Base-by-base conservation (phyloP, 2,329 filamentous ascomycete genomes). In the Colletotrichum sp. region DNA sequence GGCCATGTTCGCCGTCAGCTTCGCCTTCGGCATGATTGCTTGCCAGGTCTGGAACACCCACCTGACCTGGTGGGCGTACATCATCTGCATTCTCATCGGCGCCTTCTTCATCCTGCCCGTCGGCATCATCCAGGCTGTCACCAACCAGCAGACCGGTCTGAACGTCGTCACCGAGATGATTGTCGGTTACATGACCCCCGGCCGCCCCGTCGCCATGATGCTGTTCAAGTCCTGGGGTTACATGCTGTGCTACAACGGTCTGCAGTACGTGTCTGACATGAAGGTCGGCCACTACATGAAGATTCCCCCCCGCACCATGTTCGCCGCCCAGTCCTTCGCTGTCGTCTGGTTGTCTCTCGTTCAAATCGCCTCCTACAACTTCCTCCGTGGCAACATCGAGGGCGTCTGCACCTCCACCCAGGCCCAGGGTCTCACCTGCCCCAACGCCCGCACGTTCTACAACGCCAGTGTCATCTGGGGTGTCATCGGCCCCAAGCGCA, bases 391-490 rank as follows among this genome's bases (percentile, higher is more conserved):
- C n/a, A 86, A 89, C 71, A 92, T 93, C 75, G 77, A 86, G 2
- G 85, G 86, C 8, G 87, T 93, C 32, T 93, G 92, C 83, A 86
- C 85, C 2, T 71, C 80, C 1, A 48, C 85, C 1, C 89, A 92
- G 77, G 34, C 80, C 3, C 87, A 89, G 79, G 87, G 89, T 67
- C 89, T 92, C 79, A 90, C 85, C 26, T 93, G 91, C 80, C 91
- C 91, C 10, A 86, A 87, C 44, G 89, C 89, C 18, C 88, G 88
- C 28, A 90, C 91, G 0, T 93, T 92, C 81, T 93, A 90, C 84
- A 91, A 90, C 28, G 89, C 89, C 30, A 91, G 89, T 24, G 86
- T 92, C 8, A 89, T 92, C 71, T 92, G 91, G 91, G 92, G 92
- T 73, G 86, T 91, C 22, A 91, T 93, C 71, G 92, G 84, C 1